These are phyloP conservation scores for Hypoxylon cercidicola DNA, from an alignment of 495 filamentous ascomycete species.

Conservation along the genomic window DNA sequence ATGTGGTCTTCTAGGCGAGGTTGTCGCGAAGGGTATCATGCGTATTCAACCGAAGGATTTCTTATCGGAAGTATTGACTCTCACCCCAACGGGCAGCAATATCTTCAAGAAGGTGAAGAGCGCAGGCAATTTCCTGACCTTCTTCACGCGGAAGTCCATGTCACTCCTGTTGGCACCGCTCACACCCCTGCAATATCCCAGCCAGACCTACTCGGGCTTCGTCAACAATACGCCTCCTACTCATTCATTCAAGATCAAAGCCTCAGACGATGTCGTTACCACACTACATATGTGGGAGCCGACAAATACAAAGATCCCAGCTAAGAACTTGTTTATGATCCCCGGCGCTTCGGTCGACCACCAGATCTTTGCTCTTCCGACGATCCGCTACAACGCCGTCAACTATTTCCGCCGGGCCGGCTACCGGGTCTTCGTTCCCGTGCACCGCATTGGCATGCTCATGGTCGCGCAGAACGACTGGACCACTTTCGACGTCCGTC, in stretches of 20 bases:
- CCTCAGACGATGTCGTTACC: slow-evolving; percentile 64
- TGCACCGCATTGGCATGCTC: slow-evolving; percentile 69
- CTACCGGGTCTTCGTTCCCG: slow-evolving; percentile 66
- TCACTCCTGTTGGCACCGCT: slow-evolving; percentile 67
- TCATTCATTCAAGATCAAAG: slow-evolving; percentile 52
- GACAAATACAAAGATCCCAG: slow-evolving; percentile 43
- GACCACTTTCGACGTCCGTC: slow-evolving; percentile 71
- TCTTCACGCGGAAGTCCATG: slow-evolving; percentile 66
- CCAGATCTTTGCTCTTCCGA: slow-evolving; percentile 71
- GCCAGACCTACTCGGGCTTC: slow-evolving; percentile 57
- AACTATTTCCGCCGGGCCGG: slow-evolving; percentile 71
- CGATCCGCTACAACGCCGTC: slow-evolving; percentile 71
- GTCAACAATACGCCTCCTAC: slow-evolving; percentile 58
- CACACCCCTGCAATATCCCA: slow-evolving; percentile 63
- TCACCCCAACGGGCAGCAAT: slow-evolving; percentile 60
- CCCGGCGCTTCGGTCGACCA: slow-evolving; percentile 72
- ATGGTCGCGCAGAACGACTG: slow-evolving; percentile 62
- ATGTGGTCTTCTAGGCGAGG: slow-evolving; percentile 49
- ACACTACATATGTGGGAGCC: slow-evolving; percentile 67
- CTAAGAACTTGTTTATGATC: slow-evolving; percentile 66
- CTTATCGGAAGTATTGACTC: slow-evolving; percentile 64
- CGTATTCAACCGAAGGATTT: slow-evolving; percentile 67
- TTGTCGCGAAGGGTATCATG: slow-evolving; percentile 69
- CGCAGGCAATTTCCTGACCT: slow-evolving; percentile 63
- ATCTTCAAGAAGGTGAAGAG: slow-evolving; percentile 54